A percentile compares a stretch with the other conserved stretches of the same genome.
Conservation (phyloP, 192 early-diverging fungal genomes). For the Chytriomyces sp. region DNA sequence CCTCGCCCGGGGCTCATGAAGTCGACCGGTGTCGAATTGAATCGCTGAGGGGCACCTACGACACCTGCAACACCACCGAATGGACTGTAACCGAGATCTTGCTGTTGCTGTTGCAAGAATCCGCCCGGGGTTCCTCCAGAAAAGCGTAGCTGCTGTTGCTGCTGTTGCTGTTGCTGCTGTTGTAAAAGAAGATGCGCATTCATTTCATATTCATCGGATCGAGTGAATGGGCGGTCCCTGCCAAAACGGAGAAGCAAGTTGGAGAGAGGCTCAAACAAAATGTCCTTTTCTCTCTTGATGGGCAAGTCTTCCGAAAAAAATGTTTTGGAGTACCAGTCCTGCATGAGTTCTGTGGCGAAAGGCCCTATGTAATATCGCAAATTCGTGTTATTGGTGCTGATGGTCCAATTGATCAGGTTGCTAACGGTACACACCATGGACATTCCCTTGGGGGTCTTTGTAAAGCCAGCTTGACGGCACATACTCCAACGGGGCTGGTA, state of each 20-base stretch:
- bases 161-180: neutral
- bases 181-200: neutral
- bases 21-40: neutral
- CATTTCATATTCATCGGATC: slow-evolving; percentile 23
- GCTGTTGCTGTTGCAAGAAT: too few relatives aligned
- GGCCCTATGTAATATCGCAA: slow-evolving; percentile 60
- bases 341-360: slow-evolving; percentile 87
- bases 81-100: slow-evolving; percentile 21
- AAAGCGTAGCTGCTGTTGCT: neutral
- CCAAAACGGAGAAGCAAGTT: slow-evolving; percentile 67
- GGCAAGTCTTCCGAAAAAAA: slow-evolving; percentile 83
- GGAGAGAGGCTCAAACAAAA: slow-evolving; percentile 77
- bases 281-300: slow-evolving; percentile 78
- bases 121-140: neutral
- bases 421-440: slow-evolving; percentile 58
- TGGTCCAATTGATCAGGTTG: neutral
- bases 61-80: neutral
- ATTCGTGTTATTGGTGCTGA: neutral
- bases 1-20: too few relatives aligned
- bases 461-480: slow-evolving; percentile 71
- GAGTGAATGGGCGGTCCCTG: slow-evolving; percentile 73
- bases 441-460: slow-evolving; percentile 78
- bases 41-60: neutral
- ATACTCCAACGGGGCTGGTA: neutral
- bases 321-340: slow-evolving; percentile 88